A percentile compares a stretch with the other conserved stretches of the same genome.
These are phyloP conservation scores for Pilaira anomala DNA, from an alignment of 192 early-diverging fungal genomes.

Conservation along the genomic window DNA sequence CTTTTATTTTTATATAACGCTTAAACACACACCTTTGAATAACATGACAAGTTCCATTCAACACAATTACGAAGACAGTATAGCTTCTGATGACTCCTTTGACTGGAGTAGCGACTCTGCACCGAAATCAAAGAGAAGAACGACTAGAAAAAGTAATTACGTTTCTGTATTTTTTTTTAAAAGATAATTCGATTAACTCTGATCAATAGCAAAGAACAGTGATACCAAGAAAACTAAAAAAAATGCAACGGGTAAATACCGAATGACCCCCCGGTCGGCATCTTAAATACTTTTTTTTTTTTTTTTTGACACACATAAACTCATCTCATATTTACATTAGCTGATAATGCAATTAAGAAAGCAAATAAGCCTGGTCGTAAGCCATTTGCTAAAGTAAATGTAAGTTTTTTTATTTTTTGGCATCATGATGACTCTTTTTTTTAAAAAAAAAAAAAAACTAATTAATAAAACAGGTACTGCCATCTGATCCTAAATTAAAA, in stretches of 20 bases:
- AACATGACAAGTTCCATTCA: conserved; percentile 3
- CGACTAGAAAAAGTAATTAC: conserved; percentile 11
- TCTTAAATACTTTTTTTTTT: conserved; percentile 3
- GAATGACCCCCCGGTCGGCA: conserved; percentile 12
- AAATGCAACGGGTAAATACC: conserved; percentile 17
- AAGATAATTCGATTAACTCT: too few relatives aligned
- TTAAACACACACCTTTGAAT: too few relatives aligned
- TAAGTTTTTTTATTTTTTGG: conserved; percentile 6
- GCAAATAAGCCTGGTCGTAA: conserved; percentile 13
- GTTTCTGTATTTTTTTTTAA: not conserved
- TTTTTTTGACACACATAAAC: too few relatives aligned
- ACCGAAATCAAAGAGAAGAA: conserved; percentile 7
- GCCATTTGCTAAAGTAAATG: conserved; percentile 5
- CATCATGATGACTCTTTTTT: too few relatives aligned
- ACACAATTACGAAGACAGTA: not conserved
- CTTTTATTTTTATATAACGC: too few relatives aligned
- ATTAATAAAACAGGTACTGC: conserved; percentile 9
- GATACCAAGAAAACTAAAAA: not conserved
- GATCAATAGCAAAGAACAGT: not conserved
- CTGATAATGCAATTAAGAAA: not conserved
- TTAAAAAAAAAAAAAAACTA: not conserved
- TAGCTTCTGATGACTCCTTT: not conserved
- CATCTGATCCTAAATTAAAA: conserved; percentile 23
- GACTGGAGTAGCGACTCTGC: conserved; percentile 14
- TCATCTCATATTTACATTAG: not conserved